These are phyloP conservation scores for Podospora tetraspora DNA, from an alignment of 495 filamentous ascomycete genomes.

Conservation along the genomic window DNA sequence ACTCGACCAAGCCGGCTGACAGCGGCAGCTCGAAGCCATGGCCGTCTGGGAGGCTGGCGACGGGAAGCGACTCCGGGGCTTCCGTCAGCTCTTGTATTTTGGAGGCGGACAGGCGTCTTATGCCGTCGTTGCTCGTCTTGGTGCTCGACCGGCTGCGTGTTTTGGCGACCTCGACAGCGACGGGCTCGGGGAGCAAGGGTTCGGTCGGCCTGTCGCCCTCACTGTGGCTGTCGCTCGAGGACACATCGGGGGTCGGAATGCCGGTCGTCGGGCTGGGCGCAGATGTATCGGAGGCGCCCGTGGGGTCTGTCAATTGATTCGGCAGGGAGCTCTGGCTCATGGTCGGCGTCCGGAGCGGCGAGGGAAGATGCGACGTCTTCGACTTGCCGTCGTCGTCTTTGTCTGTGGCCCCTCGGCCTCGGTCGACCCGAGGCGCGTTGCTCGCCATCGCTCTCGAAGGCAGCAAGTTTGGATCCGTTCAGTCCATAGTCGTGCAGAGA, in stretches of 20 bases:
- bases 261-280: slow-evolving; percentile 20
- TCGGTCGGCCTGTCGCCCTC: slow-evolving; percentile 20
- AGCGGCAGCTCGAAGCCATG: slow-evolving; percentile 26
- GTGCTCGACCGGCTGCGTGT: slow-evolving; percentile 30
- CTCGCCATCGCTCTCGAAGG: slow-evolving; percentile 5
- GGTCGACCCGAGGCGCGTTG: not conserved
- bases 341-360: slow-evolving; percentile 12
- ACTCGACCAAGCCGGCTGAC: slow-evolving; percentile 34
- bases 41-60: slow-evolving; percentile 29
- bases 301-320: not conserved
- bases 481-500: not conserved
- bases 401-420: not conserved
- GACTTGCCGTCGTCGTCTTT: not conserved
- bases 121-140: slow-evolving; percentile 36
- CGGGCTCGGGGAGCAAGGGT: not conserved
- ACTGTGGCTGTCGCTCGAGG: slow-evolving; percentile 32
- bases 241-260: slow-evolving; percentile 26
- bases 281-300: slow-evolving; percentile 4
- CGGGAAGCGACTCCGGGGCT: slow-evolving; percentile 47
- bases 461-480: not conserved
- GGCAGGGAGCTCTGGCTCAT: not conserved
- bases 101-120: slow-evolving; percentile 51
- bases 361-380: slow-evolving; percentile 16
- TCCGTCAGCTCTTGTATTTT: slow-evolving; percentile 52
- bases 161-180: slow-evolving; percentile 7